Evolutionary conservation across 2,329 filamentous ascomycete species (phyloP).

Genomic region (Verticillium longisporum): DNA sequence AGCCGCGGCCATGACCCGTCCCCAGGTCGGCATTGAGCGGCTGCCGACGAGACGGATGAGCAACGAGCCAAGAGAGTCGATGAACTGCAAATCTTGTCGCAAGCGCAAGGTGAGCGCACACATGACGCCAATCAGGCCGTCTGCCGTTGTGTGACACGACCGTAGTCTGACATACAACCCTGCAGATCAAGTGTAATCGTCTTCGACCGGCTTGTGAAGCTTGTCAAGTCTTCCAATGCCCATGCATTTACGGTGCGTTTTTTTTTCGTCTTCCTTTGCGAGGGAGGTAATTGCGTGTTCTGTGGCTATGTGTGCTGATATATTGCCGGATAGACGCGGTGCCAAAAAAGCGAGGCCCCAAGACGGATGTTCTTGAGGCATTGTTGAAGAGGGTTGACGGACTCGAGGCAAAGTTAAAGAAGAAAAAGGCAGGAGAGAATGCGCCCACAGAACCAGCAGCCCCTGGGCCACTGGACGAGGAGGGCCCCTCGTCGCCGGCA

Average conservation of each 20-base stretch:
- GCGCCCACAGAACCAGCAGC: slow-evolving; percentile 14
- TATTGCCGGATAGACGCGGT: slow-evolving; percentile 59
- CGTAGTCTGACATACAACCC: slow-evolving; percentile 5
- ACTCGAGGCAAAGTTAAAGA: slow-evolving; percentile 71
- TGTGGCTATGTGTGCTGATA: too few relatives aligned
- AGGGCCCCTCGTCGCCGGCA: slow-evolving; percentile 14
- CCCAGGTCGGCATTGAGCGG: slow-evolving; percentile 75
- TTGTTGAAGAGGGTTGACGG: slow-evolving; percentile 80
- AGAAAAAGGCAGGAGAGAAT: slow-evolving; percentile 45
- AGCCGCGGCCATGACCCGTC: slow-evolving; percentile 57
- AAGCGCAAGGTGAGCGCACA: slow-evolving; percentile 68
- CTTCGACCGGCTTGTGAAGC: slow-evolving; percentile 80
- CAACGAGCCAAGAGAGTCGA: slow-evolving; percentile 77
- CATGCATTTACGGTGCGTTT: slow-evolving; percentile 75
- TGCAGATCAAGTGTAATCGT: slow-evolving; percentile 85
- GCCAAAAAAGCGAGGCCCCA: slow-evolving; percentile 83
- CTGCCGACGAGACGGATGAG: slow-evolving; percentile 63
- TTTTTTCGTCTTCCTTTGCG: too few relatives aligned
- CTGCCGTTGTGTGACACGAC: background rate
- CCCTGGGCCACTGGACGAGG: slow-evolving; percentile 14
- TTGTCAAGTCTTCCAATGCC: slow-evolving; percentile 82
- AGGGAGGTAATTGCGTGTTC: too few relatives aligned
- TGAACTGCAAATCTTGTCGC: slow-evolving; percentile 94
- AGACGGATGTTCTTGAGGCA: slow-evolving; percentile 83
- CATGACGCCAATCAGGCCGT: background rate